phyloP scores from a whole-genome alignment of 129 eudicot genomes.

The Chrysanthemum makinoi region DNA sequence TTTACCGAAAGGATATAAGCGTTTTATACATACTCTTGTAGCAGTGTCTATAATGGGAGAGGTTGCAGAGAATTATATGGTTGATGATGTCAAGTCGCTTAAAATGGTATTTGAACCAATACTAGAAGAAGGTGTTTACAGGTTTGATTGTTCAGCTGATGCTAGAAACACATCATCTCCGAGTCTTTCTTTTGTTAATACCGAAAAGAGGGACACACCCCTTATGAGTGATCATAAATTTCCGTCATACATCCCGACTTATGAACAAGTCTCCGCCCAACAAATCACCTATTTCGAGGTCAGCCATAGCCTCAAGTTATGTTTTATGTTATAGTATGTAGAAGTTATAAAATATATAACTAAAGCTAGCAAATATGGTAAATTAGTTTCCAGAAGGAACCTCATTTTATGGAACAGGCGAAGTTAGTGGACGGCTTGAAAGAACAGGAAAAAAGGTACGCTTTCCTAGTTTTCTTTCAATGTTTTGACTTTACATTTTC shows the following conservation, averaged over 20 bases:
- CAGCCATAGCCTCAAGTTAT: neutral
- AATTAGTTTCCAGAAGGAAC: constrained; percentile 81
- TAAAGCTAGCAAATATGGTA: constrained; percentile 13
- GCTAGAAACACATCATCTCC: constrained; percentile 73
- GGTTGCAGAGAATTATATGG: constrained; percentile 29
- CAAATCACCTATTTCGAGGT: constrained; percentile 71
- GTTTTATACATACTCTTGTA: constrained; percentile 17
- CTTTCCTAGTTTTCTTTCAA: neutral
- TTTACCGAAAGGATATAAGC: constrained; percentile 23
- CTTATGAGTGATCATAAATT: constrained; percentile 29
- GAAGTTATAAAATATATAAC: neutral
- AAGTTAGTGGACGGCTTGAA: constrained; percentile 95
- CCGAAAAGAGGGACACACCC: constrained; percentile 63
- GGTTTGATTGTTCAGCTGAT: constrained; percentile 84
- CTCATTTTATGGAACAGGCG: constrained; percentile 96
- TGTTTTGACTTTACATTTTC: neutral
- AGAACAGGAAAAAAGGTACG: constrained; percentile 92
- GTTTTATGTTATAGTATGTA: neutral
- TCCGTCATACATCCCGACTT: constrained; percentile 64
- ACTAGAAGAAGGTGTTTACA: constrained; percentile 80
- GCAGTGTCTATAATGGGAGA: constrained; percentile 51
- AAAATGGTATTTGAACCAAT: constrained; percentile 77
- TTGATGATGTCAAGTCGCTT: constrained; percentile 39
- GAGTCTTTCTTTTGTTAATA: constrained; percentile 68
- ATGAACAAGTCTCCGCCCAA: constrained; percentile 45